A percentile compares a stretch with the other conserved stretches of the same genome.
Conservation (phyloP, 306 rosid species). For the Rosa chinensis region DNA sequence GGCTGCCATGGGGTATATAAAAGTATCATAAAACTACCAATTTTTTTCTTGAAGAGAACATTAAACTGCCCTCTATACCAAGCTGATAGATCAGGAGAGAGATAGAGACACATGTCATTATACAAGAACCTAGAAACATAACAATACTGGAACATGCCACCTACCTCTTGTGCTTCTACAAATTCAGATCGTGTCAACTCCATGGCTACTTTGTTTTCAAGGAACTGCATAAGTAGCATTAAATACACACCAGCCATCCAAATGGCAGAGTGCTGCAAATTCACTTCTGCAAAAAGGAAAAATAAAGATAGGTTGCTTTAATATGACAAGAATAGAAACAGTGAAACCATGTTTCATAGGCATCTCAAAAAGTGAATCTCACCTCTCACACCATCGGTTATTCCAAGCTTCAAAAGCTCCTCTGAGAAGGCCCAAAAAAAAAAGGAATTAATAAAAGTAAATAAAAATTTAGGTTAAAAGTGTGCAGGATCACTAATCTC, state of each 20-base stretch:
- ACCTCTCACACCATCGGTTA: conserved; percentile 85
- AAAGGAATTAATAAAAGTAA: not conserved
- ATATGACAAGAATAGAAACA: conserved; percentile 16
- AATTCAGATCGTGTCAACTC: conserved; percentile 91
- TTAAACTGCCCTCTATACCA: not conserved
- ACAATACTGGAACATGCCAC: conserved; percentile 27
- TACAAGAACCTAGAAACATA: conserved; percentile 1
- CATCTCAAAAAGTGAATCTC: conserved; percentile 41
- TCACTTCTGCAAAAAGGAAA: conserved; percentile 70
- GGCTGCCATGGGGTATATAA: not conserved
- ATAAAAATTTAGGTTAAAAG: conserved; percentile 14
- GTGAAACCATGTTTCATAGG: conserved; percentile 6
- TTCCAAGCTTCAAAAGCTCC: conserved; percentile 90
- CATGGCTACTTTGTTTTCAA: conserved; percentile 94
- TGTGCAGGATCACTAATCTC: conserved; percentile 7
- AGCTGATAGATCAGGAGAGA: not conserved
- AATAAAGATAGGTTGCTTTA: conserved; percentile 27
- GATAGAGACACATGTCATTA: not conserved
- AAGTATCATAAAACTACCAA: not conserved
- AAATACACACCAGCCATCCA: conserved; percentile 99
- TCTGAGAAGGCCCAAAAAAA: conserved; percentile 46
- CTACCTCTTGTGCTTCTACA: conserved; percentile 92
- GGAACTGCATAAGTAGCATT: conserved; percentile 89
- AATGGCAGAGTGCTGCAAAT: conserved; percentile 91
- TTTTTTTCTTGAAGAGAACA: not conserved